These are phyloP conservation scores for Penicillium sp. DNA, from an alignment of 2,329 filamentous ascomycete genomes.

Conservation along the genomic window DNA sequence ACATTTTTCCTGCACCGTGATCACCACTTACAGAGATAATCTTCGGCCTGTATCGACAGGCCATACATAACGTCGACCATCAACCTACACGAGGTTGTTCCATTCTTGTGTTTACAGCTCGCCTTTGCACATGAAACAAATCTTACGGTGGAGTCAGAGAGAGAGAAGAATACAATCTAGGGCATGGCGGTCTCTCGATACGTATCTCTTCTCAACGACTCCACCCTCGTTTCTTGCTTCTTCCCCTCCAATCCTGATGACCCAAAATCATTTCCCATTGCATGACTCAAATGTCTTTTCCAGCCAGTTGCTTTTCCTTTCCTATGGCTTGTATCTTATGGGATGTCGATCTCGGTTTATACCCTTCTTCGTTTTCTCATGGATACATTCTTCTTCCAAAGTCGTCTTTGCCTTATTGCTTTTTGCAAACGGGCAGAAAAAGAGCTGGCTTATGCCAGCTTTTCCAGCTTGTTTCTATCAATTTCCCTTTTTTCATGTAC, in stretches of 20 bases:
- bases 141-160: not conserved
- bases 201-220: not conserved
- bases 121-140: constrained; percentile 5
- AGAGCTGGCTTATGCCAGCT: not conserved
- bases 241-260: not conserved
- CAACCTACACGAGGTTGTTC: constrained; percentile 2
- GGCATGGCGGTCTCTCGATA: constrained; percentile 8
- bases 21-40: constrained; percentile 6
- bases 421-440: not conserved
- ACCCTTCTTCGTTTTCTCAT: constrained; percentile 16
- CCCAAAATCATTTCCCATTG: not conserved
- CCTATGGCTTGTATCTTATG: constrained; percentile 17
- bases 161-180: not conserved
- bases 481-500: constrained; percentile 6
- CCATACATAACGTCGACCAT: constrained; percentile 16
- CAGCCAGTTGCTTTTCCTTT: constrained; percentile 1
- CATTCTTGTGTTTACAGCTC: constrained; percentile 1
- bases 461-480: not conserved
- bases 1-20: constrained; percentile 7
- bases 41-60: constrained; percentile 5
- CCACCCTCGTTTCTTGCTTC: not conserved
- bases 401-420: constrained; percentile 1
- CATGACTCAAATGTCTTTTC: constrained; percentile 3
- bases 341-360: constrained; percentile 17
- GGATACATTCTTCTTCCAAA: constrained; percentile 9